Evolutionary conservation across 495 filamentous ascomycete genomes (phyloP), one percentile per base, ranked within the genome.

Genomic region (Lichenothelia convexa): DNA sequence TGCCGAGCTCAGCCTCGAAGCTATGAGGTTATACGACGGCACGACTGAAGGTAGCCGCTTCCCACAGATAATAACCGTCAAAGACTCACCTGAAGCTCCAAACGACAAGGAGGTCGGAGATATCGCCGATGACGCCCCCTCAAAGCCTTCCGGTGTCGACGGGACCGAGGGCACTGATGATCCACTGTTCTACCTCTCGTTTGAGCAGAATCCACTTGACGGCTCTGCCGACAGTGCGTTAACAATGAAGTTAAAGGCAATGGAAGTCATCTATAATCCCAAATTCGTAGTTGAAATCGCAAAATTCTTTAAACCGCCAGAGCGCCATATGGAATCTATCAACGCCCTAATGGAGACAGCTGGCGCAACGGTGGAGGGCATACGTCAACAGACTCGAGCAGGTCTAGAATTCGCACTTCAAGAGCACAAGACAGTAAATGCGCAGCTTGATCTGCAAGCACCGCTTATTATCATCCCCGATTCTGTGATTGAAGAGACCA

Each of bases 251-350:
- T 59, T 95, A 36, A 93, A 91, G 58, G 85, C 83, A 47, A 78
- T 95, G 40, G 91, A 95, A 58, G 79, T 97, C 35, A 80, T 95
- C 30, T 95, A 93, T 60, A 97, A 97, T 49, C 89, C 89, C 12
- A 76, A 71, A 40, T 92, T 95, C 44, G 59, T 95, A 2, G 73
- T 93, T 17, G 84, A 84, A 31, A 73, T 94, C 20, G 79, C 74
- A 35, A 80, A 79, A 39, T 97, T 97, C 61, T 95, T 97, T 63
- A 78, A 86, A 37, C 89, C 89, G 3, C 91, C 89, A 1, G 81
- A 93, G 54, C 67, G 83, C 39, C 91, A 97, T 53, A 93, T 95
- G 89, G 89, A 97, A 54, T 94, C 87, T 16, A 92, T 97, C 46
- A 77, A 75, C 5, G 89, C 87, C 18, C 63, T 97, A 32, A 73